Evolutionary conservation across 202 grass and related monocot species (phyloP), one percentile per base, ranked within the genome.

Genomic region (Schoenoplectus triqueter): DNA sequence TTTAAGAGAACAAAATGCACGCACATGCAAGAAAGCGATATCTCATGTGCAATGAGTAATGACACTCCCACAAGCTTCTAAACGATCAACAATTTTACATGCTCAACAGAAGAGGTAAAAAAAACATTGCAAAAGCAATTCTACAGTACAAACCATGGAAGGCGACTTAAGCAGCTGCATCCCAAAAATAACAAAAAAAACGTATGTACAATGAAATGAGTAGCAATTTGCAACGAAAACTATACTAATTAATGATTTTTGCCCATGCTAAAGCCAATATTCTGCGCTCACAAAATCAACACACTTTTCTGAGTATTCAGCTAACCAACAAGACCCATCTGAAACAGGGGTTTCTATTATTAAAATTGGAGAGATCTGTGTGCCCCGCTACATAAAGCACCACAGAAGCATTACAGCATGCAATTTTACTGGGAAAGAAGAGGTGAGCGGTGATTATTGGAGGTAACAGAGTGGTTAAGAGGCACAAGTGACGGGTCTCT

Each of bases 401-500:
- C 10, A 18, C 7, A 10, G 72, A 13, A 75, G 50, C 10, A 57
- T 56, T 15, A 69, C 15, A 82, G 2, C 5, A 68, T 10, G 44
- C 18, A 2, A 18, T 83, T 83, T 83, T 69, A 83, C 22, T n/a
- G 2, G 52, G 85, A 88, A 73, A 96, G 84, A 2, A 99, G 89
- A 0, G 96, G 96, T 2, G 93, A 40, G 9, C 66, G 92, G 6
- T 10, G 90, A n/a, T 90, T 87, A 63, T 94, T 73, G 1, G 85
- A 84, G 80, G 86, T 87, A 0, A 13, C 60, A 41, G 81, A 80
- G 3, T 5, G 86, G 10, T 84, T 86, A 47, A 96, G 84, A 61
- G 91, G 91, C 73, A 84, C 86, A 82, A 96, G 31, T 47, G 87
- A 89, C 5, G 96, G 93, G 62, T 95, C 96, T 52, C 10, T 10